Percentiles rank a stretch among this genome's conserved stretches.
Conservation (phyloP, 768 basidiomycete species). For the Hygrocybe punicea region DNA sequence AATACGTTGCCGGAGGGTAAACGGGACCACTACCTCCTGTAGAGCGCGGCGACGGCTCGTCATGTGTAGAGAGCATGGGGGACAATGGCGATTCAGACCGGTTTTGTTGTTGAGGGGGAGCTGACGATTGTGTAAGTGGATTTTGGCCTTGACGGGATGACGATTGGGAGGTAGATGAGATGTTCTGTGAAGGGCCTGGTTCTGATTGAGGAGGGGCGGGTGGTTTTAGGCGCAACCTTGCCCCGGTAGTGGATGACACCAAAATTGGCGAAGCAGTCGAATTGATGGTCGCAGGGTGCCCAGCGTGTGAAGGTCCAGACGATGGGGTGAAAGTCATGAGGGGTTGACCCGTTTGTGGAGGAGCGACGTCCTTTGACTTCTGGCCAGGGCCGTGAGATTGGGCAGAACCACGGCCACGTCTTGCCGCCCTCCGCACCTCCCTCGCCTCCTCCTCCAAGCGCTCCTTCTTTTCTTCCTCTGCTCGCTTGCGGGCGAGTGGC, state of each 20-base stretch:
- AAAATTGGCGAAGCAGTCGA: constrained; percentile 35
- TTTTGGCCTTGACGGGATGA: constrained; percentile 9
- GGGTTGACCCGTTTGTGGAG: background rate
- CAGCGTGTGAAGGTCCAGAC: constrained; percentile 4
- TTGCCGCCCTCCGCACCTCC: constrained; percentile 37
- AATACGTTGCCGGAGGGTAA: background rate
- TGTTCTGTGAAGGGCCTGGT: constrained; percentile 12
- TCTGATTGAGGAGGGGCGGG: constrained; percentile 31
- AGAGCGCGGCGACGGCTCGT: constrained; percentile 2
- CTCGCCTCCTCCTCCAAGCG: constrained; percentile 47
- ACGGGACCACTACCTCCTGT: background rate
- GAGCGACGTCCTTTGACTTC: constrained; percentile 39
- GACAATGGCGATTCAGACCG: constrained; percentile 11
- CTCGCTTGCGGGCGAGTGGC: constrained; percentile 42
- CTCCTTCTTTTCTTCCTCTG: constrained; percentile 42
- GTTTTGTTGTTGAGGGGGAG: background rate
- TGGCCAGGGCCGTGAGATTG: constrained; percentile 19
- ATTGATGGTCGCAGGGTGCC: constrained; percentile 15
- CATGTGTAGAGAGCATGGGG: background rate
- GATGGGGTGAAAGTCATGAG: constrained; percentile 4
- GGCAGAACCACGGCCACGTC: constrained; percentile 14
- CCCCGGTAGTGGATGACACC: constrained; percentile 44
- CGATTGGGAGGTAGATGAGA: constrained; percentile 11
- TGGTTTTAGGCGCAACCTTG: constrained; percentile 49
- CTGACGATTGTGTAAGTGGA: constrained; percentile 1